phyloP scores from a whole-genome alignment of 805 yeast species.

The Maudiozyma serrabonitensis region DNA sequence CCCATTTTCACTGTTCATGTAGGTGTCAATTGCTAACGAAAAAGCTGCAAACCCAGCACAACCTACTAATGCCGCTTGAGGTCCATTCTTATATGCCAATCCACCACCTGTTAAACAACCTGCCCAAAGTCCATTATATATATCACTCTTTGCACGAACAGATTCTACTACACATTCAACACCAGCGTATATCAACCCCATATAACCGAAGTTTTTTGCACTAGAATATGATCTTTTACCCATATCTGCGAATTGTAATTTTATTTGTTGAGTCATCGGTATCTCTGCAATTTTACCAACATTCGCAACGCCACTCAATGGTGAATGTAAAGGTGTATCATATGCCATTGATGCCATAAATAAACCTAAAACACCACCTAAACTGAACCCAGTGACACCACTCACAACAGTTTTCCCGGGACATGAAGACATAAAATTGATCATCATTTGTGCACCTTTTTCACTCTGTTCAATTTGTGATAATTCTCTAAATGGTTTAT shows the following conservation, averaged over 20 bases:
- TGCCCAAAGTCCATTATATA: conserved; percentile 83
- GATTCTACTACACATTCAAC: conserved; percentile 88
- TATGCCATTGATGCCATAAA: conserved; percentile 68
- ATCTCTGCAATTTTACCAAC: conserved; percentile 56
- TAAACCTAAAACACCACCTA: conserved; percentile 92
- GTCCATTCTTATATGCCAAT: conserved; percentile 83
- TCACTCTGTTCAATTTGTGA: conserved; percentile 89
- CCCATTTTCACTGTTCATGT: conserved; percentile 72
- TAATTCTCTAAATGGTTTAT: conserved; percentile 57
- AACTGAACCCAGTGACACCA: conserved; percentile 86
- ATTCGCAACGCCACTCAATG: conserved; percentile 22
- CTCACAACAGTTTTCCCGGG: conserved; percentile 89
- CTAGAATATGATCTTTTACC: conserved; percentile 73
- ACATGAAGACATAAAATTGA: conserved; percentile 80
- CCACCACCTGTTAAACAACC: conserved; percentile 98
- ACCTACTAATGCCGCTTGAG: conserved; percentile 81
- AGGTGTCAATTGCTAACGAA: conserved; percentile 76
- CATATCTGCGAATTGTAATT: conserved; percentile 84
- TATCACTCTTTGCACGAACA: conserved; percentile 78
- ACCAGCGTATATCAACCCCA: conserved; percentile 85
- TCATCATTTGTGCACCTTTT: conserved; percentile 74
- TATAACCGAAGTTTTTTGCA: conserved; percentile 89
- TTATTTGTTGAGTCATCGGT: conserved; percentile 89
- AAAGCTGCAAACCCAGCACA: conserved; percentile 98
- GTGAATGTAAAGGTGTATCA: conserved; percentile 33